Base-by-base conservation (phyloP, 2,329 filamentous ascomycete genomes). In the Neopestalotiopsis sp. region DNA sequence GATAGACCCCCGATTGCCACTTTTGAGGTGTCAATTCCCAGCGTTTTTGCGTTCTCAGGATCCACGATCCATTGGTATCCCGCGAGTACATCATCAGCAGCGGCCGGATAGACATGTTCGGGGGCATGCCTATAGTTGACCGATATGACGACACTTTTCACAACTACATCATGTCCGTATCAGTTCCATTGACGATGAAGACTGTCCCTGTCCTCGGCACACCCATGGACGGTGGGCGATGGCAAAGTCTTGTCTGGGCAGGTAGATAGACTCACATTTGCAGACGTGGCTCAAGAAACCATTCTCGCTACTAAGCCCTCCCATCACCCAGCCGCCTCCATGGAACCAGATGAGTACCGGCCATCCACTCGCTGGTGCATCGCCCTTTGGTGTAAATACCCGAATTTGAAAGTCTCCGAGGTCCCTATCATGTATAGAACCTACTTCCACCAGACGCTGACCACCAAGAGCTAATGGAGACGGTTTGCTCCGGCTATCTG, bases 261-360 rank as follows among this genome's bases (percentile, higher is more conserved):
- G 45, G 7, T 53, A 30, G 4, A 14, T 10, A 13, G 7, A 59
- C 68, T 65, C 42, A 70, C 68, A 68, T 73, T 76, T 67, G 63
- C 79, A 81, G 9, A 78, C 69, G 63, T 75, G 74, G 4, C 76
- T 78, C 59, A 77, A 76, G 49, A 81, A 76, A 42, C 78, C 79
- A 10, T 76, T 77, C 9, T 80, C 79, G 65, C 74, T 80, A 6
- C 74, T 74, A 5, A 81, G 64, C 3, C 76, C 77, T 0, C 81
- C 81, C 65, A 80, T 74, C 4, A 77, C 80, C 80, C 80, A 82
- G 2, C 80, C 81, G 5, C 81, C 81, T 28, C 81, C 81, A 59
- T 82, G 81, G 30, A 78, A 79, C 81, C 80, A 82, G 9, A 82
- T 66, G n/a, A 82, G 74, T 5, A 75, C 73, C 2, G 81, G 80